phyloP scores from a whole-genome alignment of 2,329 filamentous ascomycete species.

The Fusarium sororula region DNA sequence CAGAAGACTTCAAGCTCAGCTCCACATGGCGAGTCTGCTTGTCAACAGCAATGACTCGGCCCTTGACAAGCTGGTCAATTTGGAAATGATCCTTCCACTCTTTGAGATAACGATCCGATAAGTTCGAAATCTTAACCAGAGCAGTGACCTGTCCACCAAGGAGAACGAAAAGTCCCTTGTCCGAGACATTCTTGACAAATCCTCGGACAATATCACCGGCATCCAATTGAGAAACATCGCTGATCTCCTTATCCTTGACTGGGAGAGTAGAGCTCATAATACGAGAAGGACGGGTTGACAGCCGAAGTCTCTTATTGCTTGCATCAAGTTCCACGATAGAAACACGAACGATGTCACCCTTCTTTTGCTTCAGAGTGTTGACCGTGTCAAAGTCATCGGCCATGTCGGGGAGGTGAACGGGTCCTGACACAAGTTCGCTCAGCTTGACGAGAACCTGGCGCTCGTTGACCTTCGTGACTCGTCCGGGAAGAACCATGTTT shows the following conservation, averaged over 20 bases:
- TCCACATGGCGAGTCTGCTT: slow-evolving; percentile 75
- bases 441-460: slow-evolving; percentile 86
- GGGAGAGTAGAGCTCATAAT: slow-evolving; percentile 86
- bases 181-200: slow-evolving; percentile 89
- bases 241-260: slow-evolving; percentile 84
- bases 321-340: slow-evolving; percentile 82
- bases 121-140: slow-evolving; percentile 84
- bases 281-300: slow-evolving; percentile 87
- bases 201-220: slow-evolving; percentile 85
- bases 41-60: slow-evolving; percentile 81
- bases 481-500: slow-evolving; percentile 83
- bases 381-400: slow-evolving; percentile 86
- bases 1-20: slow-evolving; percentile 86
- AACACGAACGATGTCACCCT: slow-evolving; percentile 89
- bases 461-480: slow-evolving; percentile 86
- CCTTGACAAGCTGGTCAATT: slow-evolving; percentile 89
- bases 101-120: slow-evolving; percentile 91
- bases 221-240: slow-evolving; percentile 73
- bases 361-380: slow-evolving; percentile 77
- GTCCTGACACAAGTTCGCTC: slow-evolving; percentile 80
- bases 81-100: slow-evolving; percentile 94
- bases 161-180: slow-evolving; percentile 88
- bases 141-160: slow-evolving; percentile 84
- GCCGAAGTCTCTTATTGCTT: slow-evolving; percentile 82
- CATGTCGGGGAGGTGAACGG: slow-evolving; percentile 83